Percentiles rank a stretch among this genome's conserved stretches.
These are phyloP conservation scores for Ramaria sp. DNA, from an alignment of 768 basidiomycete species.

Conservation along the genomic window DNA sequence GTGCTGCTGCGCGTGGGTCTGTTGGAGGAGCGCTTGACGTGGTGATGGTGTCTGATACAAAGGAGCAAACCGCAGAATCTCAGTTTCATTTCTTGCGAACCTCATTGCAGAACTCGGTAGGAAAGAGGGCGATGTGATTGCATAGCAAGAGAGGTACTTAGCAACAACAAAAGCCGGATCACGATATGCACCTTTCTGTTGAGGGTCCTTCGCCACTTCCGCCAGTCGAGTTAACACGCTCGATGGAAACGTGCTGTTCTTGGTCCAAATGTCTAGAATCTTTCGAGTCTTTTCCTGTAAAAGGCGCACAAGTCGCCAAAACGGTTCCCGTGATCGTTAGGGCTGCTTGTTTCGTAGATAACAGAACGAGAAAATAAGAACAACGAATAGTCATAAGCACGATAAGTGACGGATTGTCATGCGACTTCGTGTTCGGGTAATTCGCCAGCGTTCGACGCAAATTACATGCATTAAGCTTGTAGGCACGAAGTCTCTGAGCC, in stretches of 20 bases:
- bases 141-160: constrained; percentile 65
- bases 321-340: constrained; percentile 6
- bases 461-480: constrained; percentile 4
- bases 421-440: neutral
- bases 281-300: constrained; percentile 93
- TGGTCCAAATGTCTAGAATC: constrained; percentile 95
- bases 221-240: constrained; percentile 61
- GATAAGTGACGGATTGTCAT: neutral
- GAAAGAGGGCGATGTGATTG: constrained; percentile 41
- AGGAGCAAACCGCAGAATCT: constrained; percentile 35
- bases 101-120: constrained; percentile 27
- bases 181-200: constrained; percentile 82
- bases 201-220: constrained; percentile 51
- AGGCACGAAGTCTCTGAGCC: neutral
- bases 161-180: constrained; percentile 52
- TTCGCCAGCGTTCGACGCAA: constrained; percentile 2
- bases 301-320: constrained; percentile 21
- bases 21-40: constrained; percentile 13
- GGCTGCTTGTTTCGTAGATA: neutral
- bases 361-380: neutral
- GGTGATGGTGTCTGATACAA: constrained; percentile 39
- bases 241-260: constrained; percentile 80
- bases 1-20: constrained; percentile 18
- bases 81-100: constrained; percentile 56
- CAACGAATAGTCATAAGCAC: neutral